A percentile compares a stretch with the other conserved stretches of the same genome.
These are phyloP conservation scores for Talaromyces sp. DNA, from an alignment of 2,329 filamentous ascomycete species.

Conservation along the genomic window DNA sequence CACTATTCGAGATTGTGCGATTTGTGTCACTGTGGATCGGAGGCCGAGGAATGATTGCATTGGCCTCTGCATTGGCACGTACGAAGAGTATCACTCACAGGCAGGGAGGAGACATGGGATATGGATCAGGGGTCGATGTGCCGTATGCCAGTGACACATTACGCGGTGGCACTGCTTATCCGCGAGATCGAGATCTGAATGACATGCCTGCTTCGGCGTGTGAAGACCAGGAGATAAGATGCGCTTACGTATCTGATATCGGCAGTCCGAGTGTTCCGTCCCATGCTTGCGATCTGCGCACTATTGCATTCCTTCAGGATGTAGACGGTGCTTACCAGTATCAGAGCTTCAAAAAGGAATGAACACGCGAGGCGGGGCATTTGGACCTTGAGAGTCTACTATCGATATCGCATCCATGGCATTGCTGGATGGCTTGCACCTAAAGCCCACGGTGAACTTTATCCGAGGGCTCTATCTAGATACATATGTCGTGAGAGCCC, in stretches of 20 bases:
- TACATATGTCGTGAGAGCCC: neutral
- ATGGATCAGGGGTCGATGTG: neutral
- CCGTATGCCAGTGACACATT: neutral
- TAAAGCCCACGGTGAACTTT: neutral
- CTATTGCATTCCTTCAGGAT: neutral
- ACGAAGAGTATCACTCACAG: neutral
- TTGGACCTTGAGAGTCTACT: neutral
- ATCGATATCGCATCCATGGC: neutral
- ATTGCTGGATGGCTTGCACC: neutral
- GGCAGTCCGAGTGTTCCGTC: constrained; percentile 2
- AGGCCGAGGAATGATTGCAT: neutral
- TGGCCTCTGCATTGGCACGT: neutral
- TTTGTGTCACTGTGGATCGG: neutral
- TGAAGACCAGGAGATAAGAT: neutral
- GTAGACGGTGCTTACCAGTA: neutral
- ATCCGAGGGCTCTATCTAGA: neutral
- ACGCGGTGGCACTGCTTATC: neutral
- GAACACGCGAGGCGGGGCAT: neutral
- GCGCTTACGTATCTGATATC: neutral
- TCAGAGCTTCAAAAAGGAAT: neutral
- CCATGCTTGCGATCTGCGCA: neutral
- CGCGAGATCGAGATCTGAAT: neutral
- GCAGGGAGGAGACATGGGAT: neutral
- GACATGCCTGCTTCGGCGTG: neutral
- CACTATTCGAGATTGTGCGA: neutral